Evolutionary conservation across 2,329 filamentous ascomycete genomes (phyloP).

Genomic region (Cyphellophora attinorum): DNA sequence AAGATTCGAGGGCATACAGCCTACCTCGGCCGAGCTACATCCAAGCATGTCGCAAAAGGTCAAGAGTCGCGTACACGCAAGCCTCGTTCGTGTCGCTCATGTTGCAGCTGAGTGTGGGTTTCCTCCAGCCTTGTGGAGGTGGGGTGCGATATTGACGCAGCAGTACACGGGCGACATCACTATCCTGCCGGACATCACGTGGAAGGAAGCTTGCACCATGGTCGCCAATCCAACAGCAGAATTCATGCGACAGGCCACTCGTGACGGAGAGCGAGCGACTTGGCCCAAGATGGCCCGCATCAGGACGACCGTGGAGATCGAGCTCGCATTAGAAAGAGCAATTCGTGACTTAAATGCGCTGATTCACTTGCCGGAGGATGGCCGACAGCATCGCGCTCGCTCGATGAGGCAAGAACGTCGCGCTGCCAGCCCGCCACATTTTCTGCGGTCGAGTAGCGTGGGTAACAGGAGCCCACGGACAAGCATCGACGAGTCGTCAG

Average conservation of each 20-base stretch:
- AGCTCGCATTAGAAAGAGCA: constrained; percentile 54
- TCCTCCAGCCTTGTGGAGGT: constrained; percentile 68
- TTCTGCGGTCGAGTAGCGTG: no score
- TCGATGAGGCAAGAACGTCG: no score
- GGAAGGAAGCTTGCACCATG: constrained; percentile 64
- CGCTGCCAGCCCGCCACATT: no score
- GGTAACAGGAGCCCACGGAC: no score
- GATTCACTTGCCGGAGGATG: constrained; percentile 14
- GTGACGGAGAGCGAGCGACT: constrained; percentile 73
- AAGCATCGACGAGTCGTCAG: no score
- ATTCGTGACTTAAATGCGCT: constrained; percentile 24
- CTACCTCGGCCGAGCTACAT: constrained; percentile 8
- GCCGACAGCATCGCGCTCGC: no score
- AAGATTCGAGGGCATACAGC: constrained; percentile 28
- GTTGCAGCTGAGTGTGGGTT: constrained; percentile 73
- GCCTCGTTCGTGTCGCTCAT: constrained; percentile 71
- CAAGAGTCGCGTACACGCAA: constrained; percentile 65
- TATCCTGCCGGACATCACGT: constrained; percentile 71
- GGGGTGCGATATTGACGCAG: constrained; percentile 73
- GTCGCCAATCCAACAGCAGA: constrained; percentile 75
- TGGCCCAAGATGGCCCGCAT: constrained; percentile 86
- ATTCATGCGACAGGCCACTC: constrained; percentile 73
- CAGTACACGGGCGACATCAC: constrained; percentile 94
- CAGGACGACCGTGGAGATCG: constrained; percentile 77
- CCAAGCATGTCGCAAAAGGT: constrained; percentile 43